A percentile compares a stretch with the other conserved stretches of the same genome.
These are phyloP conservation scores for Ceratocystis lukuohia DNA, from an alignment of 2,329 filamentous ascomycete genomes.

Conservation along the genomic window DNA sequence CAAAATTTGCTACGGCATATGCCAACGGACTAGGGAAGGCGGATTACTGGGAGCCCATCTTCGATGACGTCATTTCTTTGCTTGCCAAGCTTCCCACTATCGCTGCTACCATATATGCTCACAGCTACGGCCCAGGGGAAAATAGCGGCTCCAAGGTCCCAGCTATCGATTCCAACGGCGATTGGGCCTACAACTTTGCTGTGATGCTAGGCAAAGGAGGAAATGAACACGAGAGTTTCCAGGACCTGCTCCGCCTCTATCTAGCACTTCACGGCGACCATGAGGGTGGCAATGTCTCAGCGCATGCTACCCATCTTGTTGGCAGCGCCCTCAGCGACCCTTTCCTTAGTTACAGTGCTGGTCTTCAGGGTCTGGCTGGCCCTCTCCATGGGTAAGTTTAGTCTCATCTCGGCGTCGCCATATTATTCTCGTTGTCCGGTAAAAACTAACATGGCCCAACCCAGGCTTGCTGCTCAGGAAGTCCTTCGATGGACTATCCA, in stretches of 20 bases:
- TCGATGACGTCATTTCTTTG: constrained; percentile 86
- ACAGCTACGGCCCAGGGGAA: constrained; percentile 47
- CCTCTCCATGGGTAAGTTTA: constrained; percentile 53
- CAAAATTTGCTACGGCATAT: constrained; percentile 85
- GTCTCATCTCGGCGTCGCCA: not conserved
- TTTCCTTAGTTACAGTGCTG: constrained; percentile 90
- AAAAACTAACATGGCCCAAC: constrained; percentile 4
- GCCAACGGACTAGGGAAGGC: constrained; percentile 84
- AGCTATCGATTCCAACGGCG: constrained; percentile 67
- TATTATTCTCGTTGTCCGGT: no score
- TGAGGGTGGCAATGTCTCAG: constrained; percentile 94
- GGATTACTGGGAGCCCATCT: constrained; percentile 97
- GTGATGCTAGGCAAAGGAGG: constrained; percentile 87
- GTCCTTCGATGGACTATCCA: constrained; percentile 92
- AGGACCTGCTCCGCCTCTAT: constrained; percentile 86
- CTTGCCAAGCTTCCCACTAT: constrained; percentile 94
- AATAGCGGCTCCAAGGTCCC: constrained; percentile 61
- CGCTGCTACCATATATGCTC: constrained; percentile 95
- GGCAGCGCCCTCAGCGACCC: constrained; percentile 89
- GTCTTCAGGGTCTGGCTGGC: constrained; percentile 64
- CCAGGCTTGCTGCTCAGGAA: constrained; percentile 80
- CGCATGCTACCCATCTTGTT: constrained; percentile 87
- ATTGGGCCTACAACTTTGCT: constrained; percentile 98
- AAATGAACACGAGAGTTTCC: constrained; percentile 81
- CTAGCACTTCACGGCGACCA: constrained; percentile 95